Percentiles rank a stretch among this genome's conserved stretches.
phyloP scores from a whole-genome alignment of 148 eudicot species.

The Rhododendron griersonianum region DNA sequence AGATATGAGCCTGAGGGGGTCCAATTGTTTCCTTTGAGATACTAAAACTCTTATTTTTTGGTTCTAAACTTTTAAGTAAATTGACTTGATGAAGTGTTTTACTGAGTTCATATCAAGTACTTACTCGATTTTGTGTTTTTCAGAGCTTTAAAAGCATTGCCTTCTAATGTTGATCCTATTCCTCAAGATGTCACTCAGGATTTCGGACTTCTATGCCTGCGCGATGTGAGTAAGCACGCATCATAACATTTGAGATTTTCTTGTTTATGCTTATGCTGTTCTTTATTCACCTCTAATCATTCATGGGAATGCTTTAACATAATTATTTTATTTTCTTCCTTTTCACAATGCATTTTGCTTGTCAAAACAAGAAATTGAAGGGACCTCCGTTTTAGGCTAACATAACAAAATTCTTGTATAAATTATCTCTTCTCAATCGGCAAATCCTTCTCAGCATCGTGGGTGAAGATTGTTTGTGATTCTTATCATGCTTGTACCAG shows the following conservation, averaged over 20 bases:
- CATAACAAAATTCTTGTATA: not conserved
- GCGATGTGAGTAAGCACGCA: slow-evolving; percentile 55
- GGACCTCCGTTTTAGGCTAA: not conserved
- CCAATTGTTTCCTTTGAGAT: not conserved
- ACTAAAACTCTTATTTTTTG: not conserved
- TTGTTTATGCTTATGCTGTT: slow-evolving; percentile 10
- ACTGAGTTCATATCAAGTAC: not conserved
- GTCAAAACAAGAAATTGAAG: not conserved
- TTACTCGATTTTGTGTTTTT: slow-evolving; percentile 13
- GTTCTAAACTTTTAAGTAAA: not conserved
- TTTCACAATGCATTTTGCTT: not conserved
- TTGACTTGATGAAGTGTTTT: not conserved
- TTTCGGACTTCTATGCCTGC: slow-evolving; percentile 61
- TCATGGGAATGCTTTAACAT: not conserved
- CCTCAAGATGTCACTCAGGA: slow-evolving; percentile 63
- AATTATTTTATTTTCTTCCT: not conserved
- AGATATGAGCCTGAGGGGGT: not conserved
- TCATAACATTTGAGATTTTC: not conserved
- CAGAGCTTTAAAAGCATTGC: slow-evolving; percentile 70
- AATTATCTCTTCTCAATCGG: not conserved
- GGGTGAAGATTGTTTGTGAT: slow-evolving; percentile 5
- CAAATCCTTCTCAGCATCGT: not conserved
- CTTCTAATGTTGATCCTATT: slow-evolving; percentile 68
- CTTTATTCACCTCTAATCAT: not conserved
- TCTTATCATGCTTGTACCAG: not conserved